Base-by-base conservation (phyloP, 495 filamentous ascomycete species). In the Talaromyces nanjingensis region DNA sequence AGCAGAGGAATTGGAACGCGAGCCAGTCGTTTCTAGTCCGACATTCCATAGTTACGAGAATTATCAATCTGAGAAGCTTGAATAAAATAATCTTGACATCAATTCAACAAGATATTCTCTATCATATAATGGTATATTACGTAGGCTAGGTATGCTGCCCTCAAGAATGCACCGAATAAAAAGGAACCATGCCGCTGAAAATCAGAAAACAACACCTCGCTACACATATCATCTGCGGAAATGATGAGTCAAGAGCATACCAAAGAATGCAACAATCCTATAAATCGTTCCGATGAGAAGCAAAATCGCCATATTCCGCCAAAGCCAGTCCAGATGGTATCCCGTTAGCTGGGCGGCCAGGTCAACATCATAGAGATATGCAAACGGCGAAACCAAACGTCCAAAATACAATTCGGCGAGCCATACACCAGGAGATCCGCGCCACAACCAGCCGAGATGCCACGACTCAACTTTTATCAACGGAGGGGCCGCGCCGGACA, bases 361-460 rank as follows among this genome's bases (percentile, higher is more conserved):
- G 0, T 39, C 29, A 20, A 59, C 57, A 20, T 68, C 60, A 55
- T 74, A 74, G 9, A 74, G 65, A 68, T 83, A 82, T 1, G 60
- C 67, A 42, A 82, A 72, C 1, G 81, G 81, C 49, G 64, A 64
- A 16, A 82, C 66, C 61, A 83, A 74, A 66, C 79, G 71, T 1
- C 74, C 76, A 60, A 84, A 80, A 66, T 85, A 85, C 8, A 78
- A 72, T 68, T 87, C 83, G 2, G 81, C 74, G n/a, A 85, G 73
- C 84, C 83, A 87, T 11, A 80, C 80, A 11, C 76, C 83, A 1
- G 84, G 83, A 20, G 73, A 77, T 5, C 68, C 49, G 12, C 81
- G 72, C 83, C 83, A 87, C 27, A 85, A 68, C 83, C 81, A 86
- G 47, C 73, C 77, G 42, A 87, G 45, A 56, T 83, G 74, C 84